Conservation (phyloP, 305 asterid species). For the Fraxinus ornus region DNA sequence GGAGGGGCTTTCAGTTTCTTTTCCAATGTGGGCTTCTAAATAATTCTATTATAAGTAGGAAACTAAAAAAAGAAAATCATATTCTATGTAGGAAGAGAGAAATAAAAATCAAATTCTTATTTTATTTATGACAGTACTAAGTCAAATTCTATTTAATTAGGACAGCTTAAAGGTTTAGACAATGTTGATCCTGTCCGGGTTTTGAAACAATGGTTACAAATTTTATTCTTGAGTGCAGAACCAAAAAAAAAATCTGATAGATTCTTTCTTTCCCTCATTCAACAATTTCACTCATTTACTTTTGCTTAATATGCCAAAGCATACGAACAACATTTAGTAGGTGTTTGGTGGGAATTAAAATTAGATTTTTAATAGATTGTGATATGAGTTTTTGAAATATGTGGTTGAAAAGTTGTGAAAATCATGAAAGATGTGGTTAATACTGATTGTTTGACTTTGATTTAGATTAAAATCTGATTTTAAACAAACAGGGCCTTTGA, state of each 20-base stretch:
- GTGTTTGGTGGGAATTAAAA: too few relatives aligned
- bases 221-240: neutral
- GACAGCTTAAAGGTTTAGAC: constrained; percentile 9
- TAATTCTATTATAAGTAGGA: neutral
- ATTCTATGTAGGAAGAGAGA: neutral
- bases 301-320: neutral
- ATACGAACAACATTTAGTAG: neutral
- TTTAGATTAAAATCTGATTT: too few relatives aligned
- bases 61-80: neutral
- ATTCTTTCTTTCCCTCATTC: constrained; percentile 14
- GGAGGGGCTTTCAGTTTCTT: neutral
- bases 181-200: neutral
- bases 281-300: constrained; percentile 28
- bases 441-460: too few relatives aligned
- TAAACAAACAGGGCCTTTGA: neutral
- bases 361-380: too few relatives aligned
- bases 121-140: neutral
- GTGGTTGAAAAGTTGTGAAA: too few relatives aligned
- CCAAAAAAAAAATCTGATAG: constrained; percentile 23
- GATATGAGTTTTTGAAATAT: too few relatives aligned
- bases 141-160: constrained; percentile 16
- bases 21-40: neutral
- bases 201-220: neutral
- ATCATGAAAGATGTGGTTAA: too few relatives aligned
- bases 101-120: neutral